These are phyloP conservation scores for Piper longum DNA, from an alignment of 164 flowering plant species.

Conservation along the genomic window DNA sequence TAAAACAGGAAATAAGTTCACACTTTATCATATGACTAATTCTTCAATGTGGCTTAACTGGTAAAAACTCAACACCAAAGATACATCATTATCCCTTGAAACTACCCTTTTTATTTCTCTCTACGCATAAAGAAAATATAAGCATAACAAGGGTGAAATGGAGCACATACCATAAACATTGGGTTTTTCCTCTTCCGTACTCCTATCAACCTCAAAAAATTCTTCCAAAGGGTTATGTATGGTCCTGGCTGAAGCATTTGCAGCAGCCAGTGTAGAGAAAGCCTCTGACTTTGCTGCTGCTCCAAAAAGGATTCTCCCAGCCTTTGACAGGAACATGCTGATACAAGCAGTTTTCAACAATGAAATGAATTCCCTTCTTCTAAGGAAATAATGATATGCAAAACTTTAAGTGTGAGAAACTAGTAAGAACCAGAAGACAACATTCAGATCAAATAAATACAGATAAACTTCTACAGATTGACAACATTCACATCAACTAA, in stretches of 20 bases:
- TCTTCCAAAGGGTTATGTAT: slow-evolving; percentile 58
- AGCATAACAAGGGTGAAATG: background rate
- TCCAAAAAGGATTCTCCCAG: slow-evolving; percentile 34
- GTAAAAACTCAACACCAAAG: background rate
- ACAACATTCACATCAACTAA: no score
- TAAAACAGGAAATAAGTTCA: no score
- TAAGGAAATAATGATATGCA: no score
- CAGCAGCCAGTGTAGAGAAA: slow-evolving; percentile 35
- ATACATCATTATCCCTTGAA: background rate
- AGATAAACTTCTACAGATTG: no score
- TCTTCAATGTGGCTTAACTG: no score
- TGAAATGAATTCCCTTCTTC: no score
- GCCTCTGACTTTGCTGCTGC: slow-evolving; percentile 47
- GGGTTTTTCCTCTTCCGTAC: slow-evolving; percentile 54
- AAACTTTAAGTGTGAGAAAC: no score
- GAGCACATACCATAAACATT: slow-evolving; percentile 55
- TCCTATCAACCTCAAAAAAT: slow-evolving; percentile 70
- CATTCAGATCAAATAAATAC: no score
- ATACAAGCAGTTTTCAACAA: no score
- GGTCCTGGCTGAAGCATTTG: slow-evolving; percentile 17
- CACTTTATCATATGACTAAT: no score
- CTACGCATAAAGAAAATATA: background rate
- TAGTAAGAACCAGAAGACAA: no score
- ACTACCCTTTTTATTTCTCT: background rate
- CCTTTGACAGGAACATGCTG: background rate